Evolutionary conservation across 306 rosid genomes (phyloP), one percentile per base, ranked within the genome.

Genomic region (Astragalus glycyphyllos): DNA sequence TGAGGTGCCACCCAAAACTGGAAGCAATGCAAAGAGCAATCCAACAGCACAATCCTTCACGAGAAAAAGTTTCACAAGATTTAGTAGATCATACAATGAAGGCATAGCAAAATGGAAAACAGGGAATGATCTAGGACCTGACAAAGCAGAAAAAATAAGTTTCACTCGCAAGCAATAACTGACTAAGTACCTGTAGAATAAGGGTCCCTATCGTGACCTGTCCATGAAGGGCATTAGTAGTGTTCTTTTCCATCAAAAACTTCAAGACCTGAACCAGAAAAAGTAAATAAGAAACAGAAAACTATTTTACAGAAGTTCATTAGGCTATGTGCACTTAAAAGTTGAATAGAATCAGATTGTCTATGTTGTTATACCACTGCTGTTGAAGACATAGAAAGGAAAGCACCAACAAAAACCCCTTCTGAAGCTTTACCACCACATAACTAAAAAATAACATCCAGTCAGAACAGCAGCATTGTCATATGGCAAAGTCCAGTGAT

Each of bases 11-110:
- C 94, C 97, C 14, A 91, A 89, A 79, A 95, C 86, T 5, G 99
- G 99, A 83, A 95, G 99, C 84, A 95, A 73, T 48, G 99, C 97
- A 89, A 95, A 95, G 70, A 95, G 91, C 92, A 95, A 89, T 60
- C 99, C 99, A 58, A 91, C 99, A 51, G 99, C 91, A 80, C 97
- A 89, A 73, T 95, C 99, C 97, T 95, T 85, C 55, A 65, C 32
- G 77, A 49, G 37, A 72, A 80, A 77, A 76, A 16, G 6, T 57
- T 45, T 77, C 71, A 71, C 75, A 42, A 80, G 62, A 50, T 46
- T 51, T 68, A 70, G 59, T 68, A 50, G 45, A 78, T 51, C 58
- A 65, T 80, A 66, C 69, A 71, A 70, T 32, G 46, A 48, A 14
- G 54, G 65, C 8, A 55, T 71, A n/a, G 72, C n/a, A 59, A 63